Evolutionary conservation across 257 asterid genomes (phyloP), one percentile per base, ranked within the genome.

Genomic region (Scutellaria minor): DNA sequence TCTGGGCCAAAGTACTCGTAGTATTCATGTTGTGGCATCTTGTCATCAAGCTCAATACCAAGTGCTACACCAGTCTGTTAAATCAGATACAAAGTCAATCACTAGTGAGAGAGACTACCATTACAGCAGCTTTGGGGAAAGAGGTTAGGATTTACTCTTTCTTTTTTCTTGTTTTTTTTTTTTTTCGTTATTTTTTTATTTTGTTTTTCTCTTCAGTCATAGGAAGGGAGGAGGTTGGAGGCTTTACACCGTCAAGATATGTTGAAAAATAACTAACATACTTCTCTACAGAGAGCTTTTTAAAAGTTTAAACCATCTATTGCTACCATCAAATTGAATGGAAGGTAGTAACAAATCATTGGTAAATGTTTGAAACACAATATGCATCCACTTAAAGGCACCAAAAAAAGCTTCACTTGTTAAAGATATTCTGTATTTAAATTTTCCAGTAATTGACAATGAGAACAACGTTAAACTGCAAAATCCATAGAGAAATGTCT

Each of bases 1-100:
- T 84, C 89, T 41, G 91, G 91, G 78, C 88, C 91, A 45, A 86
- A 86, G 78, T 86, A 86, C 75, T 86, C 91, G 47, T 84, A 86
- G 68, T 86, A 86, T 78, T 86, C 89, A 76, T 86, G 89, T 59
- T 81, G 88, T 22, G 90, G 90, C 86, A 85, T 85, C 85, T 85
- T 85, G 80, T 85, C 90, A 46, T 85, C 90, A 58, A 85, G 88
- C 71, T 83, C 88, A 53, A 83, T 80, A 63, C 90, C 90, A 75
- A 85, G 90, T 77, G 90, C 91, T 64, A 83, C 91, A 27, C 88
- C 88, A 39, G 90, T 85, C 90, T 85, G 85, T 72, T 58, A 81
- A 70, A 55, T 66, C 71, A 65, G 40, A 75, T 54, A 56, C 64
- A 71, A 70, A 37, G 56, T 52, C 68, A 74, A 79, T 22, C 54